Evolutionary conservation across 495 filamentous ascomycete species (phyloP).

Genomic region (Aspergillus asperescens): DNA sequence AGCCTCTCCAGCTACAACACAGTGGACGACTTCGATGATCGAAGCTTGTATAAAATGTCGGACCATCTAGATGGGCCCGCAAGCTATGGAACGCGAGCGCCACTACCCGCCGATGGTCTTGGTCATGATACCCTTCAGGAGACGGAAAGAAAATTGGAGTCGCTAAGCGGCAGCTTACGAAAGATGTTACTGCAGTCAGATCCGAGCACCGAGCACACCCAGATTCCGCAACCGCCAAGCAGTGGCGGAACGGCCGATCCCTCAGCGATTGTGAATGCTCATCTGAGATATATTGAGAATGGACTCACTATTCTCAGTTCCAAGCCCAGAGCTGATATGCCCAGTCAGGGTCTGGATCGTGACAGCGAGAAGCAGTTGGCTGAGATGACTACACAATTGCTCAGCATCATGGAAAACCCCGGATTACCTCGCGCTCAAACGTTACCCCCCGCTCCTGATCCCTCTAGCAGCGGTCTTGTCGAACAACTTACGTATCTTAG

Average conservation of each 20-base stretch:
- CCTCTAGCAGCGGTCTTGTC: slow-evolving; percentile 40
- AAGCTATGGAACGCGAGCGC: slow-evolving; percentile 23
- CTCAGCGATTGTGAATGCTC: slow-evolving; percentile 34
- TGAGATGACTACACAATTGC: slow-evolving; percentile 49
- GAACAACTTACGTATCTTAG: slow-evolving; percentile 53
- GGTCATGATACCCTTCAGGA: slow-evolving; percentile 44
- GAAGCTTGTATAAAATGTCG: slow-evolving; percentile 67
- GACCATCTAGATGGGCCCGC: slow-evolving; percentile 59
- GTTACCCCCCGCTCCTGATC: slow-evolving; percentile 44
- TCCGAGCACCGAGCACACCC: slow-evolving; percentile 35
- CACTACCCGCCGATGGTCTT: slow-evolving; percentile 13
- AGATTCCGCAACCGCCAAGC: slow-evolving; percentile 28
- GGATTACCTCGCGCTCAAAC: slow-evolving; percentile 40
- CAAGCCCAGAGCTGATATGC: background rate
- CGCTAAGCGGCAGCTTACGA: slow-evolving; percentile 63
- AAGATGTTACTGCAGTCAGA: slow-evolving; percentile 61
- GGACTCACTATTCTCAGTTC: slow-evolving; percentile 35
- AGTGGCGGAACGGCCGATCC: slow-evolving; percentile 20
- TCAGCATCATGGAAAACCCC: slow-evolving; percentile 44
- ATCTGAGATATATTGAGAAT: slow-evolving; percentile 50
- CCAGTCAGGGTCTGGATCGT: slow-evolving; percentile 12
- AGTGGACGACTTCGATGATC: slow-evolving; percentile 67
- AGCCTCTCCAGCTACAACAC: slow-evolving; percentile 54
- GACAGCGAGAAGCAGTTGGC: slow-evolving; percentile 43
- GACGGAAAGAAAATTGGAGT: slow-evolving; percentile 64